These are phyloP conservation scores for Talaromyces thailandensis DNA, from an alignment of 495 filamentous ascomycete species.

Conservation along the genomic window DNA sequence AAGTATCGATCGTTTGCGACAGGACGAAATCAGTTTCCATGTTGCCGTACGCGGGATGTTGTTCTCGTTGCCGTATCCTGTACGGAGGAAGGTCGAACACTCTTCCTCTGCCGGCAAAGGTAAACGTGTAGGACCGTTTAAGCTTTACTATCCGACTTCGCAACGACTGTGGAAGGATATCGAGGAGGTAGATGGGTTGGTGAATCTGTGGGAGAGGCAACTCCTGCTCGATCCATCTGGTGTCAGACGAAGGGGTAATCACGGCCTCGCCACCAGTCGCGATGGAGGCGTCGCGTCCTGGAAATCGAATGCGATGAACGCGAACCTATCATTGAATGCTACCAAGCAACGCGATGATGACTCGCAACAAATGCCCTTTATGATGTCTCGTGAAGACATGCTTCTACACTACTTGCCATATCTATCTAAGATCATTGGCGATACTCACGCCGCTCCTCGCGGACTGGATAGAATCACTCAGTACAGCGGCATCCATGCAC, in stretches of 20 bases:
- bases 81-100: constrained; percentile 52
- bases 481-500: constrained; percentile 44
- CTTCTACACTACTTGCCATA: constrained; percentile 81
- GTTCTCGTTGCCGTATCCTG: constrained; percentile 75
- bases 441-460: constrained; percentile 15
- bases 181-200: constrained; percentile 65
- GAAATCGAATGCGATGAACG: constrained; percentile 18
- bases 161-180: constrained; percentile 66
- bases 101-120: constrained; percentile 1
- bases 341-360: constrained; percentile 28
- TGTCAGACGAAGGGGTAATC: constrained; percentile 9
- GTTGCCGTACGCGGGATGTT: constrained; percentile 74
- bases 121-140: constrained; percentile 44
- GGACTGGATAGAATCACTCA: constrained; percentile 58
- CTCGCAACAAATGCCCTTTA: constrained; percentile 29
- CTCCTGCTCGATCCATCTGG: constrained; percentile 17
- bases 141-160: constrained; percentile 81
- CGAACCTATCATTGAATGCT: constrained; percentile 5
- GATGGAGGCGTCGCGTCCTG: constrained; percentile 23
- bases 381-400: constrained; percentile 60
- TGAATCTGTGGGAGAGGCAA: constrained; percentile 57
- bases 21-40: constrained; percentile 90
- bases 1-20: constrained; percentile 64
- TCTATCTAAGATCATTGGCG: constrained; percentile 51
- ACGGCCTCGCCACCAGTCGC: constrained; percentile 20